These are phyloP conservation scores for Aquilaria yunnanensis DNA, from an alignment of 345 rosid genomes.

Conservation along the genomic window DNA sequence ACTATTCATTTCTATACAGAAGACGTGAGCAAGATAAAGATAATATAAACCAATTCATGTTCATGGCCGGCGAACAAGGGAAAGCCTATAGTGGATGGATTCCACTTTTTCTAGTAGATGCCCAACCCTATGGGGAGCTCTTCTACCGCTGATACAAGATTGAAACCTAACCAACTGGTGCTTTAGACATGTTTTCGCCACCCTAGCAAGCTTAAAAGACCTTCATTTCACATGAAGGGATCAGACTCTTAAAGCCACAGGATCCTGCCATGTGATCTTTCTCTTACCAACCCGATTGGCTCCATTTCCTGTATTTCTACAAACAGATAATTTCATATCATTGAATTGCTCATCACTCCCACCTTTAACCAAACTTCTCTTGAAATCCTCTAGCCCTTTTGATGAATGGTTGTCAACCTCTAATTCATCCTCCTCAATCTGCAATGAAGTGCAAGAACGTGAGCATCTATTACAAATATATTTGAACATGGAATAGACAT, in stretches of 20 bases:
- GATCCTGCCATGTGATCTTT: constrained; percentile 96
- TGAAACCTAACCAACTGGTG: not conserved
- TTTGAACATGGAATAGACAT: not conserved
- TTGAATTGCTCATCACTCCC: constrained; percentile 42
- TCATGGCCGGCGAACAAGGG: too few relatives aligned
- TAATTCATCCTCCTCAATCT: constrained; percentile 82
- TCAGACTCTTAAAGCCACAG: constrained; percentile 76
- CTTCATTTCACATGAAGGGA: constrained; percentile 14
- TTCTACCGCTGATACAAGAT: not conserved
- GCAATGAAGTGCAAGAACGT: constrained; percentile 13
- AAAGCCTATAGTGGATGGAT: too few relatives aligned
- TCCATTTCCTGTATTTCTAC: constrained; percentile 54
- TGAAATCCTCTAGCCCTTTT: constrained; percentile 33
- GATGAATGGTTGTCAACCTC: constrained; percentile 25
- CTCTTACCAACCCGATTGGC: constrained; percentile 58
- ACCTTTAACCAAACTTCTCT: constrained; percentile 25
- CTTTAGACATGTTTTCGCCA: not conserved
- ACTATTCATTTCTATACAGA: constrained; percentile 25
- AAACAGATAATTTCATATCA: constrained; percentile 47
- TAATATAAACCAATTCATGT: not conserved
- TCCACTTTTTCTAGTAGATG: too few relatives aligned
- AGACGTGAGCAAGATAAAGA: not conserved
- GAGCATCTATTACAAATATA: constrained; percentile 6
- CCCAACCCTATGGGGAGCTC: not conserved
- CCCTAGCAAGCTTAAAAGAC: constrained; percentile 14